Conservation (phyloP, 2,329 filamentous ascomycete genomes). For the Dactylellina cionopaga region DNA sequence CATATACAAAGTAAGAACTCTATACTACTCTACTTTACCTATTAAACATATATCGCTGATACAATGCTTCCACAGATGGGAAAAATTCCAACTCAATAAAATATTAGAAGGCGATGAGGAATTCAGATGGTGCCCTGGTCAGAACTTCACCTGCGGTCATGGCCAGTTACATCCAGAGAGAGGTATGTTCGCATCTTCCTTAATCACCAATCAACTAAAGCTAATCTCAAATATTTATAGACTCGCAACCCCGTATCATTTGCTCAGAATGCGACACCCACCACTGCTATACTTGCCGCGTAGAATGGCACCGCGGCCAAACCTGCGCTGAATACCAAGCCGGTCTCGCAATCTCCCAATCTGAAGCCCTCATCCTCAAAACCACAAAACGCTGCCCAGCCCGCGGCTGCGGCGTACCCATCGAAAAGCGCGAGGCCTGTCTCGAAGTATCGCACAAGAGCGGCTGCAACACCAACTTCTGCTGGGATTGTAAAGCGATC, state of each 20-base stretch:
- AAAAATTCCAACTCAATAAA: slow-evolving; percentile 50
- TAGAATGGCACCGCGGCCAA: slow-evolving; percentile 37
- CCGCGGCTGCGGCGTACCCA: slow-evolving; percentile 40
- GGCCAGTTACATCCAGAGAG: slow-evolving; percentile 44
- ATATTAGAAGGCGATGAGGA: slow-evolving; percentile 44
- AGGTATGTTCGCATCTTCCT: not conserved
- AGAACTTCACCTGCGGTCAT: slow-evolving; percentile 41
- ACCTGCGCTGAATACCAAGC: slow-evolving; percentile 37
- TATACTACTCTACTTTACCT: not conserved
- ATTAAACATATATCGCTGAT: not conserved
- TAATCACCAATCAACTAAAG: not conserved
- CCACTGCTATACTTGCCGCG: slow-evolving; percentile 43
- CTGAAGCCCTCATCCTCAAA: slow-evolving; percentile 48
- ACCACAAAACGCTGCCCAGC: slow-evolving; percentile 42
- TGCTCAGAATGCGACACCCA: slow-evolving; percentile 48
- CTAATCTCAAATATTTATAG: not conserved
- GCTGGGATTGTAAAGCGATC: slow-evolving; percentile 51
- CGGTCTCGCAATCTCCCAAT: slow-evolving; percentile 31
- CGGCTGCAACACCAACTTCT: slow-evolving; percentile 51
- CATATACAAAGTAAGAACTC: slow-evolving; percentile 34
- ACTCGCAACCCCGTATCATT: slow-evolving; percentile 44
- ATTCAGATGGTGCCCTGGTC: slow-evolving; percentile 45
- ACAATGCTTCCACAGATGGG: slow-evolving; percentile 15
- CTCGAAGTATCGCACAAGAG: slow-evolving; percentile 41
- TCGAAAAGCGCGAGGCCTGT: slow-evolving; percentile 45